Conservation (phyloP, 345 rosid species). For the Excoecaria agallocha region DNA sequence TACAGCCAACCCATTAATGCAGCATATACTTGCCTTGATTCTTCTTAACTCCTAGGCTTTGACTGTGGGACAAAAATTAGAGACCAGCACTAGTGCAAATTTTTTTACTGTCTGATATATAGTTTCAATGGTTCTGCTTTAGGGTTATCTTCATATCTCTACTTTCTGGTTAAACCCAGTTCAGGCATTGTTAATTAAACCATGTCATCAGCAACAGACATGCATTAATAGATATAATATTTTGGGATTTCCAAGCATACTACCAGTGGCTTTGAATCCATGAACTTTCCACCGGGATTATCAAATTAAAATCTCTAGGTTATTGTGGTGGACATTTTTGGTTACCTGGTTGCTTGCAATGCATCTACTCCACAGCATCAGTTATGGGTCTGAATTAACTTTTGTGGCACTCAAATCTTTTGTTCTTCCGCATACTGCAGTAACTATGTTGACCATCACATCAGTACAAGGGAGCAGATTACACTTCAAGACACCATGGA, state of each 20-base stretch:
- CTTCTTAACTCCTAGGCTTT: neutral
- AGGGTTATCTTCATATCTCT: neutral
- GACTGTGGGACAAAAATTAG: neutral
- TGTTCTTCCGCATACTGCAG: constrained; percentile 41
- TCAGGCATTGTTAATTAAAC: neutral
- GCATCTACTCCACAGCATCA: neutral
- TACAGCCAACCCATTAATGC: neutral
- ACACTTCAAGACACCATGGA: constrained; percentile 99
- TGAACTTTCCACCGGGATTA: neutral
- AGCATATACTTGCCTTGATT: neutral
- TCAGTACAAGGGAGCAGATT: constrained; percentile 95
- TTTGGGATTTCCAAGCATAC: neutral
- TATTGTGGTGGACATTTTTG: neutral
- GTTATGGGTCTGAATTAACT: neutral
- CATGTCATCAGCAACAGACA: neutral
- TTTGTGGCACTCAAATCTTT: neutral
- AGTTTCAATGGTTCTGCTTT: neutral
- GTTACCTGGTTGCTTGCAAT: neutral
- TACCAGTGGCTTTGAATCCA: neutral
- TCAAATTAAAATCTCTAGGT: neutral
- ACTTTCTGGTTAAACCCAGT: neutral
- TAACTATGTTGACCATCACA: constrained; percentile 90
- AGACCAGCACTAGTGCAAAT: neutral
- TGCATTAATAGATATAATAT: neutral
- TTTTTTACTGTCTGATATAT: neutral